phyloP scores from a whole-genome alignment of 169 alveolate genomes.

The Plasmodium falciparum region DNA sequence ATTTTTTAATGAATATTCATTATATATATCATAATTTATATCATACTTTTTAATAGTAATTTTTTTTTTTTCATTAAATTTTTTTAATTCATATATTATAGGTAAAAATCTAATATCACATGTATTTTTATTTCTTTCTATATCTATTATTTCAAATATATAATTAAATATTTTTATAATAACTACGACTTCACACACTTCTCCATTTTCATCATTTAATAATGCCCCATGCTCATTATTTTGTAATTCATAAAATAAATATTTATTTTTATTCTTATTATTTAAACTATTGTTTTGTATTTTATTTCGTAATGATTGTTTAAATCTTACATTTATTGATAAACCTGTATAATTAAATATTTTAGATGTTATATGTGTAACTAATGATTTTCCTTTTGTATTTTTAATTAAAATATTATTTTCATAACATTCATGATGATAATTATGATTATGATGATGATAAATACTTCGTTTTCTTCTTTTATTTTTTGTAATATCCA shows the following conservation, averaged over 20 bases:
- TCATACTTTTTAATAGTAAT: constrained; percentile 54
- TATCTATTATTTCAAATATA: constrained; percentile 43
- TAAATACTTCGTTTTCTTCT: not conserved
- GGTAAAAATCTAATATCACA: constrained; percentile 63
- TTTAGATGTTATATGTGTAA: constrained; percentile 16
- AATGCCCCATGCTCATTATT: constrained; percentile 63
- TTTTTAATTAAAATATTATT: not conserved
- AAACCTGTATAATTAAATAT: constrained; percentile 51
- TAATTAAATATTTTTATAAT: constrained; percentile 48
- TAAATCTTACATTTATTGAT: constrained; percentile 36
- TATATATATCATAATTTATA: constrained; percentile 33
- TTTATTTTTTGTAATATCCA: not conserved
- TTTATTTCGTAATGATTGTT: constrained; percentile 52
- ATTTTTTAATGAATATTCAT: constrained; percentile 41
- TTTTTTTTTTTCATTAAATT: constrained; percentile 28
- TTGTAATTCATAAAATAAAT: constrained; percentile 26
- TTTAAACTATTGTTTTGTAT: constrained; percentile 1
- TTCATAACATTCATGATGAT: not conserved
- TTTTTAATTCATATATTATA: constrained; percentile 49
- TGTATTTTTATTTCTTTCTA: constrained; percentile 46
- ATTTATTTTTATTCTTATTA: constrained; percentile 34
- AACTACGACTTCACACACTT: constrained; percentile 49
- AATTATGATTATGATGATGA: not conserved
- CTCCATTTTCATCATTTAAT: constrained; percentile 60
- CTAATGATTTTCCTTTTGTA: not conserved